Percentiles rank a stretch among this genome's conserved stretches.
Conservation (phyloP, 257 asterid species). For the Jacaranda copaia region DNA sequence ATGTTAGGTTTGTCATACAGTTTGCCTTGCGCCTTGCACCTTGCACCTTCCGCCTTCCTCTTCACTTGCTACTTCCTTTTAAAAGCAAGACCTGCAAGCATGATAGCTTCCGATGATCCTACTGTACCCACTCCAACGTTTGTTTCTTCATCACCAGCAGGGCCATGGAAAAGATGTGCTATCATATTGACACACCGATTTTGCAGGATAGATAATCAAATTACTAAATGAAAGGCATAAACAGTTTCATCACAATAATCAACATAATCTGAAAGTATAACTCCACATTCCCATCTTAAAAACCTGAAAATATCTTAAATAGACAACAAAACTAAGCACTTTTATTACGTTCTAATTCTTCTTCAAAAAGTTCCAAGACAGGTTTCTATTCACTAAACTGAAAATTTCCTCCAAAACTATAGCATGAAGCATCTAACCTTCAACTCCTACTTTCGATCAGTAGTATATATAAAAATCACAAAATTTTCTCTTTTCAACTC, state of each 20-base stretch:
- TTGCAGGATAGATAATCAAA: conserved; percentile 42
- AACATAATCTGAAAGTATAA: background rate
- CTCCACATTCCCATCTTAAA: background rate
- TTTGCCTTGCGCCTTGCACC: conserved; percentile 60
- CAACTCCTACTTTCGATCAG: background rate
- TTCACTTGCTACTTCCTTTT: conserved; percentile 82
- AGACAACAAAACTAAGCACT: background rate
- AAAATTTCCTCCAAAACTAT: background rate
- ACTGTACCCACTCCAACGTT: conserved; percentile 85
- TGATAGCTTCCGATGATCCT: conserved; percentile 88
- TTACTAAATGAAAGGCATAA: background rate
- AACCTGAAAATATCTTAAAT: too few species aligned
- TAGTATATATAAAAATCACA: background rate
- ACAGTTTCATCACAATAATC: background rate
- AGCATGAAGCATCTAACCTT: background rate
- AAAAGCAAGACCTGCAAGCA: conserved; percentile 91
- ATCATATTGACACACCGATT: conserved; percentile 81
- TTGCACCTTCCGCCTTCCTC: conserved; percentile 65
- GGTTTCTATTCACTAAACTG: background rate
- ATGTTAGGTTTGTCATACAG: conserved; percentile 70
- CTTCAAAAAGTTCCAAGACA: background rate
- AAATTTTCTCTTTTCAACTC: background rate
- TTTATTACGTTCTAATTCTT: background rate
- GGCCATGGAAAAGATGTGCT: conserved; percentile 83
- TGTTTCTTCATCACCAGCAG: conserved; percentile 59